Evolutionary conservation across 1,139 yeast species (phyloP), one percentile per base, ranked within the genome.

Genomic region (Nakaseomyces bracarensis): DNA sequence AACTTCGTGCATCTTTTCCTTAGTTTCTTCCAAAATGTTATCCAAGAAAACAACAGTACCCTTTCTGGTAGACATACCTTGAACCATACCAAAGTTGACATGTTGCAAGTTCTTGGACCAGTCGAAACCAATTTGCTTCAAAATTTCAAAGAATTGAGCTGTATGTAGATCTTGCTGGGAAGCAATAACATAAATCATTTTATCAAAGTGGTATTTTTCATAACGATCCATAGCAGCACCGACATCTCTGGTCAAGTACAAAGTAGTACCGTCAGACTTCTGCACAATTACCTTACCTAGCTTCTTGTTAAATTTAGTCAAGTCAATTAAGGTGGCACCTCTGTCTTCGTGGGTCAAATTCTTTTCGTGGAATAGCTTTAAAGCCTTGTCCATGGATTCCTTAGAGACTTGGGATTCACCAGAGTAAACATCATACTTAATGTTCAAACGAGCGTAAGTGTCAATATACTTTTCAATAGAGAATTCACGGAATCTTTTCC

Each of bases 1-100:
- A 45, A 91, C 96, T 54, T 86, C 95, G 61, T 89, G 96, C 96
- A 93, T 91, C 59, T 85, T 79, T 46, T 83, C 91, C 69, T 84
- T 85, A 49, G 96, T 89, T 65, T 87, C 96, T 67, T 91, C 94
- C 56, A 93, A 72, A 54, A 93, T 93, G 60, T 79, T 83, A 66
- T 91, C 96, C 60, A 93, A 75, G 74, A 93, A 93, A 11, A 93
- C 98, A 50, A 93, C 99, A 33, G 96, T 93, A 54, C 99, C 99
- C 68, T 81, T 85, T 72, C 99, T 82, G 48, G 98, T 91, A 27
- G 95, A 83, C 99, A 93, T 93, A 56, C 99, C 98, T 61, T 79
- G 84, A 43, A 93, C 98, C 94, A 93, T 82, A 66, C 99, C 99
- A 57, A 87, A 93, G 68, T 84, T 91, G 56, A 93, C 77, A 64